These are phyloP conservation scores for Rhododendron ovatum DNA, from an alignment of 148 eudicot species.

Conservation along the genomic window DNA sequence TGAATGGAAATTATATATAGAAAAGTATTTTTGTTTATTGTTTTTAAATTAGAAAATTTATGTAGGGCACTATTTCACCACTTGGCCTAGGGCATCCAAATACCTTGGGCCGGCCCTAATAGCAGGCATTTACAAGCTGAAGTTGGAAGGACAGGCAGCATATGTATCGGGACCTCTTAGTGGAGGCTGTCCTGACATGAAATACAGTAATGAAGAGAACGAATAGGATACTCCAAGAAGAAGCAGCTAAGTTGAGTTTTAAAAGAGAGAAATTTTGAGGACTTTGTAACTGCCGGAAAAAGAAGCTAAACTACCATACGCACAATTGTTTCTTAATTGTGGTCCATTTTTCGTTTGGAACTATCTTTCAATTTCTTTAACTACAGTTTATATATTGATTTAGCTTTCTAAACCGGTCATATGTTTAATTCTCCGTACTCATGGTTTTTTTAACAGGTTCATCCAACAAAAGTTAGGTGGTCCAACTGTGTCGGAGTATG, in stretches of 20 bases:
- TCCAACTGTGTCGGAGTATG: slow-evolving; percentile 63
- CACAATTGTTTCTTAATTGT: not conserved
- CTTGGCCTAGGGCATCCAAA: too few species aligned
- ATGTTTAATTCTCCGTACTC: not conserved
- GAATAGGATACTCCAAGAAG: not conserved
- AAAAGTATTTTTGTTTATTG: too few species aligned
- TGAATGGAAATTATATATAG: too few species aligned
- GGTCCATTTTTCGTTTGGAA: not conserved
- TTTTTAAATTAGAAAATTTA: too few species aligned
- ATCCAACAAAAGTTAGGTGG: slow-evolving; percentile 92
- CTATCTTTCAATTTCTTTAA: not conserved
- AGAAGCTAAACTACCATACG: not conserved
- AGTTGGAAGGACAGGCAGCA: not conserved
- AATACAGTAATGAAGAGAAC: not conserved
- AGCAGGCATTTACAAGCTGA: not conserved
- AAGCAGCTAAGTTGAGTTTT: not conserved
- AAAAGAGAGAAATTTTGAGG: not conserved
- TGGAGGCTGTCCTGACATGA: not conserved
- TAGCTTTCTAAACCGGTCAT: not conserved
- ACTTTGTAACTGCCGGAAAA: not conserved
- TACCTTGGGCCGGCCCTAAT: too few species aligned
- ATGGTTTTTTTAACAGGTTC: slow-evolving; percentile 40
- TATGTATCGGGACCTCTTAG: not conserved
- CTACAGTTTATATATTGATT: not conserved
- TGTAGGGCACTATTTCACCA: too few species aligned